Evolutionary conservation across 768 basidiomycete genomes (phyloP).

Genomic region (Tricholoma matsutake): DNA sequence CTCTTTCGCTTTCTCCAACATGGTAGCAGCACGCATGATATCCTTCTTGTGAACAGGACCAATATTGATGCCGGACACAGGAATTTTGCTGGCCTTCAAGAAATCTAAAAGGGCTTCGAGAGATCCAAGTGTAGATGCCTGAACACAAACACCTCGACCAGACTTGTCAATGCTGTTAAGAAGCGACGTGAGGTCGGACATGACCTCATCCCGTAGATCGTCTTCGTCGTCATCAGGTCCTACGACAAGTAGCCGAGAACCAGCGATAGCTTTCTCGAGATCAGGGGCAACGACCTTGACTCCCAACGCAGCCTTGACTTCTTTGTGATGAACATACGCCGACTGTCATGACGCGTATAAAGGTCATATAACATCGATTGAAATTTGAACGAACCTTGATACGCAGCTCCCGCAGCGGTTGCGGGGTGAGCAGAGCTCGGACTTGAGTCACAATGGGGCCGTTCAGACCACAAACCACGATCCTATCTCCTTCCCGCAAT

Average conservation of each 20-base stretch:
- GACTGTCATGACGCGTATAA: conserved; percentile 49
- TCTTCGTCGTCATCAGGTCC: conserved; percentile 98
- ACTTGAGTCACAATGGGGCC: conserved; percentile 96
- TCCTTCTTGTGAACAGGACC: conserved; percentile 96
- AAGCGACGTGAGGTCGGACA: conserved; percentile 90
- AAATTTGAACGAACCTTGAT: conserved; percentile 66
- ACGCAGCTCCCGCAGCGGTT: conserved; percentile 92
- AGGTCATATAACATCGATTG: conserved; percentile 3
- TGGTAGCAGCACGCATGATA: conserved; percentile 86
- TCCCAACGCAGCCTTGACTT: conserved; percentile 94
- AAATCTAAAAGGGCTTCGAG: conserved; percentile 96
- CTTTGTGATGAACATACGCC: conserved; percentile 94
- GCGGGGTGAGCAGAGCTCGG: conserved; percentile 91
- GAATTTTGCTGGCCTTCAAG: conserved; percentile 92
- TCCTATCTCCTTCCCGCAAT: conserved; percentile 86
- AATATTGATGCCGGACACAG: conserved; percentile 96
- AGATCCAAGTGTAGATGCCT: conserved; percentile 95
- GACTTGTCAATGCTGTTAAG: conserved; percentile 91
- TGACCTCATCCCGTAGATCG: conserved; percentile 89
- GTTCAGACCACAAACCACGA: conserved; percentile 95
- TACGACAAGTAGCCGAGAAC: conserved; percentile 87
- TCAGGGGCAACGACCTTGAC: conserved; percentile 95
- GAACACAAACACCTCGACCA: conserved; percentile 96
- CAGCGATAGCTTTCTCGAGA: conserved; percentile 96
- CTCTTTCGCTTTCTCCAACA: conserved; percentile 96